phyloP scores from a whole-genome alignment of 768 basidiomycete genomes.

The Pisolithus microcarpus region DNA sequence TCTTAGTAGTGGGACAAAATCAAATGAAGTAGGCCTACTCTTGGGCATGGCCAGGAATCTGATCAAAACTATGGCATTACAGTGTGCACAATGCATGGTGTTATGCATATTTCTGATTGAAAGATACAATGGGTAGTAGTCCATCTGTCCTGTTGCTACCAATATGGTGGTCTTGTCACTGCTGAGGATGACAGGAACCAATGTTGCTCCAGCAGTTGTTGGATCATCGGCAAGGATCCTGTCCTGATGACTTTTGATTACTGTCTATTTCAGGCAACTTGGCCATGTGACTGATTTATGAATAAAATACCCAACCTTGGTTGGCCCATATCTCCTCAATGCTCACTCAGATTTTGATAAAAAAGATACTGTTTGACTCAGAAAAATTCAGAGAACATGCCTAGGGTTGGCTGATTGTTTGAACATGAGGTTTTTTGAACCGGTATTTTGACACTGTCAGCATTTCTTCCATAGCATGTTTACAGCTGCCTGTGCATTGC shows the following conservation, averaged over 20 bases:
- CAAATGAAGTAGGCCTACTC: conserved; percentile 11
- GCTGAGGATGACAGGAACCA: conserved; percentile 6
- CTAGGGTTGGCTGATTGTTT: too few relatives aligned
- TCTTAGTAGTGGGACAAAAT: neutral
- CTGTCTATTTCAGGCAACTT: too few relatives aligned
- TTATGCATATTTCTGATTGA: conserved; percentile 7
- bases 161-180: conserved; percentile 7
- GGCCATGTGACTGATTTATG: too few relatives aligned
- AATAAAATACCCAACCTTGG: conserved; percentile 22
- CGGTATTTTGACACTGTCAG: too few relatives aligned
- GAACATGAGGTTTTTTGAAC: too few relatives aligned
- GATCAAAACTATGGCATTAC: conserved; percentile 10
- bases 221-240: conserved; percentile 9
- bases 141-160: conserved; percentile 1
- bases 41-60: conserved; percentile 28
- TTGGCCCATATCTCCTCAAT: too few relatives aligned
- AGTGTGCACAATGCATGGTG: conserved; percentile 1
- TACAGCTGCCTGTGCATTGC: too few relatives aligned
- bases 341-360: too few relatives aligned
- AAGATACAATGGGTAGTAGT: conserved; percentile 7
- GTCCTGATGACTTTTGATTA: neutral
- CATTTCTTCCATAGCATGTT: too few relatives aligned
- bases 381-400: too few relatives aligned
- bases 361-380: too few relatives aligned
- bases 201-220: conserved; percentile 18